phyloP scores from a whole-genome alignment of 352 stramenopile genomes.

The Phytophthora ramorum region DNA sequence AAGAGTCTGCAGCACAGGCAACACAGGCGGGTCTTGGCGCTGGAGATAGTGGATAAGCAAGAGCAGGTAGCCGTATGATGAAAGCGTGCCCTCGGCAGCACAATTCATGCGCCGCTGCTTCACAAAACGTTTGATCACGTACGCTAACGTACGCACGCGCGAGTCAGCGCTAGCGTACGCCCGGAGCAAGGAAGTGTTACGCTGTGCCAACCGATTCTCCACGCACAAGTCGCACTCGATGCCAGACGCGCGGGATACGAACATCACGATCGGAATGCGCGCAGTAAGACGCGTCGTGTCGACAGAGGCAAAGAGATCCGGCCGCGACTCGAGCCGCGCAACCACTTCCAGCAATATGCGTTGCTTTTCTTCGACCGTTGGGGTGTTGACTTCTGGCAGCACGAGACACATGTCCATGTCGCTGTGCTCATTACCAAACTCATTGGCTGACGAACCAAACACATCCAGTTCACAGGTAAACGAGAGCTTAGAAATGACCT shows the following conservation, averaged over 20 bases:
- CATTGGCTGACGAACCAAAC: constrained; percentile 98
- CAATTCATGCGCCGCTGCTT: constrained; percentile 88
- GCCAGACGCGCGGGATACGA: constrained; percentile 83
- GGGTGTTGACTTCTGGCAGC: constrained; percentile 34
- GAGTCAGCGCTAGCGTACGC: constrained; percentile 90
- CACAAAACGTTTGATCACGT: constrained; percentile 84
- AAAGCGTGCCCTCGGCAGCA: constrained; percentile 80
- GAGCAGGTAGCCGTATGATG: constrained; percentile 86
- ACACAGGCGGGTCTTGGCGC: constrained; percentile 65
- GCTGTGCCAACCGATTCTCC: constrained; percentile 96
- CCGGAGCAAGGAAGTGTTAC: constrained; percentile 96
- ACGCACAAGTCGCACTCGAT: constrained; percentile 90
- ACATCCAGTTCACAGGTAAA: constrained; percentile 74
- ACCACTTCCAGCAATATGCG: constrained; percentile 72
- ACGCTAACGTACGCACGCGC: constrained; percentile 82
- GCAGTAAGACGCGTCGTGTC: constrained; percentile 91
- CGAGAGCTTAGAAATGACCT: constrained; percentile 68
- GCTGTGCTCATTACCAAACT: constrained; percentile 93
- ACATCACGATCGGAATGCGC: constrained; percentile 98
- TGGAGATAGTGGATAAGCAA: constrained; percentile 89
- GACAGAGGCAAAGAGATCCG: constrained; percentile 72
- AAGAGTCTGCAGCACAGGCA: constrained; percentile 80
- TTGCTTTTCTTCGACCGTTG: constrained; percentile 70
- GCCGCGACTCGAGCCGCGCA: constrained; percentile 53
- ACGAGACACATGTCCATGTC: constrained; percentile 96